These are phyloP conservation scores for Fusarium udum DNA, from an alignment of 2,329 filamentous ascomycete genomes.

Conservation along the genomic window DNA sequence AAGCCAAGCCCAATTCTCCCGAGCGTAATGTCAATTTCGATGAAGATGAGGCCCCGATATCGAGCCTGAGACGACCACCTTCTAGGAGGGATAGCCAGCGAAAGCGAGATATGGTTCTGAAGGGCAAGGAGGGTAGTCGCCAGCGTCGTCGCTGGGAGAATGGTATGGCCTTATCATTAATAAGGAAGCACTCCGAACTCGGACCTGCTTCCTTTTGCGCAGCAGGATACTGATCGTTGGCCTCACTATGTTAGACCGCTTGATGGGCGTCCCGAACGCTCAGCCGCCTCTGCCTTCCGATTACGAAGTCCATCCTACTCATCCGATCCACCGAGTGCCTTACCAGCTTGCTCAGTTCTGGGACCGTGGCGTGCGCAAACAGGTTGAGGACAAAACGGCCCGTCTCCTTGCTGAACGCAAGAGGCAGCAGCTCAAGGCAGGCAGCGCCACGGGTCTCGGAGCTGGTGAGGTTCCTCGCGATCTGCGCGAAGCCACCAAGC, in stretches of 20 bases:
- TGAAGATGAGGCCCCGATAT: constrained; percentile 40
- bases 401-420: constrained; percentile 55
- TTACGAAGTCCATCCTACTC: constrained; percentile 83
- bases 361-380: constrained; percentile 68
- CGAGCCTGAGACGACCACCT: constrained; percentile 54
- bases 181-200: neutral
- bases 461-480: constrained; percentile 77
- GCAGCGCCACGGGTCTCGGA: constrained; percentile 55
- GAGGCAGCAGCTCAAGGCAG: constrained; percentile 55
- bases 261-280: constrained; percentile 86
- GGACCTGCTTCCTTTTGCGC: neutral
- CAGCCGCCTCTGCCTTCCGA: constrained; percentile 84
- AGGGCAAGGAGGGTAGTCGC: constrained; percentile 90
- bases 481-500: constrained; percentile 82
- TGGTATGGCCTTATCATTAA: constrained; percentile 60
- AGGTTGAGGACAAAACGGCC: constrained; percentile 58
- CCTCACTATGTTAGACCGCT: constrained; percentile 69
- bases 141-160: constrained; percentile 95
- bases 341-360: constrained; percentile 90
- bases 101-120: constrained; percentile 78
- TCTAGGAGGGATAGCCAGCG: constrained; percentile 64
- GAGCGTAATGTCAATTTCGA: constrained; percentile 35
- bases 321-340: constrained; percentile 80
- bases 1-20: constrained; percentile 20
- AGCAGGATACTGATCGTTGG: constrained; percentile 26